phyloP scores from a whole-genome alignment of 2,329 filamentous ascomycete genomes.

The Talaromyces verruculosus region DNA sequence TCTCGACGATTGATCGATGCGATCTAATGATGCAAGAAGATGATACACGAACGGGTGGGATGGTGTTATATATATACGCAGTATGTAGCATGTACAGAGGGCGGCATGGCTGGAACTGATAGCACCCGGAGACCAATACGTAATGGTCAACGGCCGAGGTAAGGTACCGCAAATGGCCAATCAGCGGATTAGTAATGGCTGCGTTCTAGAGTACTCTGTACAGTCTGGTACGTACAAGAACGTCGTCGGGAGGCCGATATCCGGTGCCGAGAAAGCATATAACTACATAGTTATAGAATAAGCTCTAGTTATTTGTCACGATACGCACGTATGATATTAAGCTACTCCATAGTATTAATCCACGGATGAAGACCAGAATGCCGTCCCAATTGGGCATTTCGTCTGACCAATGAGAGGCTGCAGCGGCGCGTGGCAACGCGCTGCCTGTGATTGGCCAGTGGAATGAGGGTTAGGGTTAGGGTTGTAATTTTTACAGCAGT shows the following conservation, averaged over 20 bases:
- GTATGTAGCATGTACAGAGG: not conserved
- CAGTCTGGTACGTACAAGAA: no score
- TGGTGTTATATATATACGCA: not conserved
- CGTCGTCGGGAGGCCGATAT: not conserved
- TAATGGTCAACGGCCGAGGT: not conserved
- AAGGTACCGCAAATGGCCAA: no score
- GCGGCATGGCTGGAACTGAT: not conserved
- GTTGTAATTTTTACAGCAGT: no score
- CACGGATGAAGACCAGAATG: no score
- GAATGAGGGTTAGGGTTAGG: not conserved
- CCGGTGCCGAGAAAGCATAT: not conserved
- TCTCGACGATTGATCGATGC: not conserved
- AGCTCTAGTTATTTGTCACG: not conserved
- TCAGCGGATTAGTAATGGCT: no score
- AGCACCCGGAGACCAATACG: not conserved
- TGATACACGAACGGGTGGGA: not conserved
- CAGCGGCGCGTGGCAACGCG: not conserved
- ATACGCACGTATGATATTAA: not conserved
- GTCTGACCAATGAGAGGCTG: not conserved
- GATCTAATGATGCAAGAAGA: not conserved
- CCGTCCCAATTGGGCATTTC: not conserved
- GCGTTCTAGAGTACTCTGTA: no score
- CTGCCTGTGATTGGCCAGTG: not conserved
- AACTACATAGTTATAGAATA: not conserved
- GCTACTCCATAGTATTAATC: not conserved